phyloP scores from a whole-genome alignment of 1,284 basidiomycete species.

The Rhodotorula sp. region DNA sequence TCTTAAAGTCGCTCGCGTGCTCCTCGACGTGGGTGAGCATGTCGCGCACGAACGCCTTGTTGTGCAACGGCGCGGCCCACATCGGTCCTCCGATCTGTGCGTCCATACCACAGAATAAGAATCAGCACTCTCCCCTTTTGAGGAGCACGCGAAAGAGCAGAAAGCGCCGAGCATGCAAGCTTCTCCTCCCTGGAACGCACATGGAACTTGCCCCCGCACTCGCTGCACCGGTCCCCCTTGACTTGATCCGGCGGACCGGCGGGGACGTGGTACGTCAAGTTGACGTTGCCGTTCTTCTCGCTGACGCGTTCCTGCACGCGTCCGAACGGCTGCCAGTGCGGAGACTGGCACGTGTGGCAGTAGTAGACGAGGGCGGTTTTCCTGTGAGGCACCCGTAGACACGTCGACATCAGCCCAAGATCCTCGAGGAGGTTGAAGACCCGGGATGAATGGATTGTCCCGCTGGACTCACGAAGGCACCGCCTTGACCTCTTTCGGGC shows the following conservation, averaged over 20 bases:
- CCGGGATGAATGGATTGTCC: constrained; percentile 10
- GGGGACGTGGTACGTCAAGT: constrained; percentile 68
- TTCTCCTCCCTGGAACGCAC: constrained; percentile 51
- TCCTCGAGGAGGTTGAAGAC: background rate
- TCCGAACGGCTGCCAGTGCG: constrained; percentile 75
- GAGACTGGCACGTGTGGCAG: constrained; percentile 76
- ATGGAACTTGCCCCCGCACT: constrained; percentile 75
- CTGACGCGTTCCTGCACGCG: constrained; percentile 41
- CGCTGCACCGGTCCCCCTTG: constrained; percentile 63
- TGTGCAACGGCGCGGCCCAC: constrained; percentile 90
- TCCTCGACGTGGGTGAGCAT: constrained; percentile 67
- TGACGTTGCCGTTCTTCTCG: constrained; percentile 57
- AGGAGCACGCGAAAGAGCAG: too few species aligned
- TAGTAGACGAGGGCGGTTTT: constrained; percentile 79
- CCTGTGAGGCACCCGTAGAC: constrained; percentile 52
- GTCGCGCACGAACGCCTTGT: constrained; percentile 67
- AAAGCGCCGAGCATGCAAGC: too few species aligned
- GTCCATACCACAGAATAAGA: fast-evolving
- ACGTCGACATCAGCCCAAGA: constrained; percentile 4
- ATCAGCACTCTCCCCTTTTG: too few species aligned
- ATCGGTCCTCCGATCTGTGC: constrained; percentile 82
- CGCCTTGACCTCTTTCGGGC: constrained; percentile 84
- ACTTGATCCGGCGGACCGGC: constrained; percentile 63
- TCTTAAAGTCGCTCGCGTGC: constrained; percentile 64
- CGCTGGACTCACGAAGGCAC: constrained; percentile 61